These are phyloP conservation scores for Cubamyces sp. DNA, from an alignment of 768 basidiomycete genomes.

Conservation along the genomic window DNA sequence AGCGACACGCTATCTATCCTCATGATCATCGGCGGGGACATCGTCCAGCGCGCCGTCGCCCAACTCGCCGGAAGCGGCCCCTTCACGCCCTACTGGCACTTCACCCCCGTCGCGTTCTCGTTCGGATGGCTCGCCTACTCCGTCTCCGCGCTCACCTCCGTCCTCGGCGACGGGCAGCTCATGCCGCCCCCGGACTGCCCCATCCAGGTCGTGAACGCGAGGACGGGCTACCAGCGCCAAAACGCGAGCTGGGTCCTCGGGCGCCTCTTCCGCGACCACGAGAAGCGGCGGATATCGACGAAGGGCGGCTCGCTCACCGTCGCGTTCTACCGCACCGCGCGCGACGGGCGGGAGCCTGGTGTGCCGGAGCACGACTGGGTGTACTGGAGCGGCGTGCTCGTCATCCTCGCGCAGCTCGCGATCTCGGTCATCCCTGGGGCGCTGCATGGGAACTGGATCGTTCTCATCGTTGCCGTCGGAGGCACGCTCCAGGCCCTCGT, in stretches of 20 bases:
- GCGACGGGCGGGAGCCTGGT: conserved; percentile 21
- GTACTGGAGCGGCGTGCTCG: conserved; percentile 31
- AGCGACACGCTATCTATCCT: conserved; percentile 34
- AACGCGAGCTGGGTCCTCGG: conserved; percentile 37
- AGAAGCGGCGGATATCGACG: conserved; percentile 13
- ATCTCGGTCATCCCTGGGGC: conserved; percentile 36
- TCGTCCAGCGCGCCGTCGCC: conserved; percentile 37
- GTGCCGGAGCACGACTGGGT: conserved; percentile 35
- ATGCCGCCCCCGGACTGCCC: conserved; percentile 33
- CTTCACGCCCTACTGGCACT: conserved; percentile 3
- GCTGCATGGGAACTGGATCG: conserved; percentile 34
- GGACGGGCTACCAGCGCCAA: conserved; percentile 31
- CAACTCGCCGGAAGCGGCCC: conserved; percentile 33
- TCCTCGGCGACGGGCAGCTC: conserved; percentile 33
- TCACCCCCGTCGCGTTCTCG: conserved; percentile 38
- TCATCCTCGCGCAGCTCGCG: conserved; percentile 36
- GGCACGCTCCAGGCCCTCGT: conserved; percentile 34
- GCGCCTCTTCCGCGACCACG: conserved; percentile 37
- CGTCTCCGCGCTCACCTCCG: conserved; percentile 31
- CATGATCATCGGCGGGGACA: conserved; percentile 39
- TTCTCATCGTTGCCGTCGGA: conserved; percentile 34
- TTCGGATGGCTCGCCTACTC: conserved; percentile 42
- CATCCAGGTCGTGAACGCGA: conserved; percentile 29
- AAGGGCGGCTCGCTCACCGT: conserved; percentile 28
- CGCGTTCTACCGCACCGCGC: conserved; percentile 27